Percentiles rank a stretch among this genome's conserved stretches.
phyloP scores from a whole-genome alignment of 495 filamentous ascomycete genomes.

The Aspergillus cavernicola region DNA sequence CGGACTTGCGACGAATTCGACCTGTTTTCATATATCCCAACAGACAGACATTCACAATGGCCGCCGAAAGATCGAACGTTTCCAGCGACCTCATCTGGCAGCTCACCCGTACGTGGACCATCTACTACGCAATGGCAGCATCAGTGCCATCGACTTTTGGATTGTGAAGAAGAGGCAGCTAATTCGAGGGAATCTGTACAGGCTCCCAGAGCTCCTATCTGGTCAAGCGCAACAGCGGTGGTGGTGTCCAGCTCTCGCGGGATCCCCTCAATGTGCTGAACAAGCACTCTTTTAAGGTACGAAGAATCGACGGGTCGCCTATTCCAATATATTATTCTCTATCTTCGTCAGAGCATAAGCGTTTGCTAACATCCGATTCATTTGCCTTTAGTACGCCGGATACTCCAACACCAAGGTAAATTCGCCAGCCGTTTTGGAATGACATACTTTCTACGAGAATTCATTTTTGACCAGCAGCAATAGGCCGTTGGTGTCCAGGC shows the following conservation, averaged over 20 bases:
- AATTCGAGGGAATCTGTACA: constrained; percentile 34
- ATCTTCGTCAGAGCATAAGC: neutral
- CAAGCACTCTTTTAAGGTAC: constrained; percentile 86
- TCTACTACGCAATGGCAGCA: neutral
- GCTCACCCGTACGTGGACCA: constrained; percentile 67
- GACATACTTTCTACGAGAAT: constrained; percentile 2
- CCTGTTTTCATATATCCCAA: constrained; percentile 23
- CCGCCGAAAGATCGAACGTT: constrained; percentile 55
- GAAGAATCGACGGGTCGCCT: neutral
- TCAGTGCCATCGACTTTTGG: neutral
- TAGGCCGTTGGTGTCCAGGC: constrained; percentile 78
- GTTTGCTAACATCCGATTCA: constrained; percentile 11
- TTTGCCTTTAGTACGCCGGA: constrained; percentile 68
- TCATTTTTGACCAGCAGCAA: constrained; percentile 15
- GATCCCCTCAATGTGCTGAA: constrained; percentile 90
- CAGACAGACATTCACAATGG: constrained; percentile 35
- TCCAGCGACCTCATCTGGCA: constrained; percentile 90
- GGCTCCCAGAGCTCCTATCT: constrained; percentile 79
- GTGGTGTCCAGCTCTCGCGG: constrained; percentile 82
- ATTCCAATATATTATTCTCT: neutral
- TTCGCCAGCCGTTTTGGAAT: constrained; percentile 14
- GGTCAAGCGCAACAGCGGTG: constrained; percentile 76
- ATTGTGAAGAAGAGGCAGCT: constrained; percentile 10
- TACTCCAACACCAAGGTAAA: constrained; percentile 90
- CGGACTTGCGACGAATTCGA: constrained; percentile 27